phyloP scores from a whole-genome alignment of 208 protist genomes.

The Naegleria gruberi region DNA sequence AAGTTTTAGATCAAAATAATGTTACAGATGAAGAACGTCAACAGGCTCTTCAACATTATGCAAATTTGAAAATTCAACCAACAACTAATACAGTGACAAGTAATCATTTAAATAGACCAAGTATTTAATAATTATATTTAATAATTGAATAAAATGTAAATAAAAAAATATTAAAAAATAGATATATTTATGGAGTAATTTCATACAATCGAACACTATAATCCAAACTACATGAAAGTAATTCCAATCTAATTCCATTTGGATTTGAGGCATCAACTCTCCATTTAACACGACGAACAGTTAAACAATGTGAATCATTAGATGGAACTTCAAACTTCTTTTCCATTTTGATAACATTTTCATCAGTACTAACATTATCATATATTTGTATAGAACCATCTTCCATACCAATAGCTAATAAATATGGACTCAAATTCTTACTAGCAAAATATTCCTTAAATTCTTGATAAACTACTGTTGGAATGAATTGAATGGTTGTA shows the following conservation, averaged over 20 bases:
- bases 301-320: not conserved
- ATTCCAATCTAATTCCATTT: not conserved
- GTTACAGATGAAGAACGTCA: not conserved
- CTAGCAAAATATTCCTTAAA: not conserved
- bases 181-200: not conserved
- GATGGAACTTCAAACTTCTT: not conserved
- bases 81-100: not conserved
- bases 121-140: too few species aligned
- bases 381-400: not conserved
- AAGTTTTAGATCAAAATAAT: not conserved
- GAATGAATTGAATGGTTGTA: not conserved
- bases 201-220: not conserved
- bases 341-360: not conserved
- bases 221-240: not conserved
- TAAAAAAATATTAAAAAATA: too few species aligned
- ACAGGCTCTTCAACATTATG: not conserved
- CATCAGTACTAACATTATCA: not conserved
- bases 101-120: too few species aligned
- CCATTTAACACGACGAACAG: not conserved
- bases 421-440: not conserved
- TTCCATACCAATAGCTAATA: not conserved
- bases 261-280: not conserved
- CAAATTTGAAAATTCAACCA: slow-evolving; percentile 1
- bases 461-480: not conserved
- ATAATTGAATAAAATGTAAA: too few species aligned